Evolutionary conservation across 2,329 filamentous ascomycete species (phyloP), one percentile per base, ranked within the genome.

Genomic region (Cytospora piceae): DNA sequence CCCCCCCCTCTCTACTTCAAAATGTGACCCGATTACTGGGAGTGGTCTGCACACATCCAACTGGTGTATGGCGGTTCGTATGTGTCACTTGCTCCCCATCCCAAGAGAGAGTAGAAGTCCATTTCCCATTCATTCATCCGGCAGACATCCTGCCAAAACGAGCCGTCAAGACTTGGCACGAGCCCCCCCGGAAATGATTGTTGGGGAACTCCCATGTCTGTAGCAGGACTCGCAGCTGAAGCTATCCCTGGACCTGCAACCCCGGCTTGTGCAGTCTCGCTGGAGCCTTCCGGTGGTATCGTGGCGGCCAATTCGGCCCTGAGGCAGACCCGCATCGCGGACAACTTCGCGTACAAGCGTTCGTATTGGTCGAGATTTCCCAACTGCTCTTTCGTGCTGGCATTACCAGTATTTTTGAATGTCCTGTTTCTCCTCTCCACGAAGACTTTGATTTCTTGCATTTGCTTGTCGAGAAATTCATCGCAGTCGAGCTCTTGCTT

Each of bases 401-500:
- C 31, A 22, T 72, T 66, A 75, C 73, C 39, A 69, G 65, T 72
- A 75, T 74, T 68, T 78, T 78, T 15, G 9, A n/a, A 4, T 27
- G 27, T 22, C 8, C 58, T 66, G 20, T 59, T 68, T 17, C 77
- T 71, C 29, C 56, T 58, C 54, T 70, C 68, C 4, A 74, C 72
- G 5, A 75, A 68, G 1, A 61, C 14, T 39, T 72, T 68, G 69
- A 79, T 71, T 52, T 77, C 74, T 14, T 59, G 22, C 14, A 76
- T 71, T 68, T 77, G 73, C 27, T 62, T 67, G 20, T 74, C 71
- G 22, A 79, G 62, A n/a, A 73, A 68, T 15, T 69, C 64, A 5
- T 73, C 73, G 59, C 79, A 71, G 27, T 68, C 71, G 15, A 83
- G 72, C 66, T 81, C 77, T 27, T 71, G 67, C 6, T 76, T 73